Evolutionary conservation across 768 basidiomycete species (phyloP).

Genomic region (Mycena metata): DNA sequence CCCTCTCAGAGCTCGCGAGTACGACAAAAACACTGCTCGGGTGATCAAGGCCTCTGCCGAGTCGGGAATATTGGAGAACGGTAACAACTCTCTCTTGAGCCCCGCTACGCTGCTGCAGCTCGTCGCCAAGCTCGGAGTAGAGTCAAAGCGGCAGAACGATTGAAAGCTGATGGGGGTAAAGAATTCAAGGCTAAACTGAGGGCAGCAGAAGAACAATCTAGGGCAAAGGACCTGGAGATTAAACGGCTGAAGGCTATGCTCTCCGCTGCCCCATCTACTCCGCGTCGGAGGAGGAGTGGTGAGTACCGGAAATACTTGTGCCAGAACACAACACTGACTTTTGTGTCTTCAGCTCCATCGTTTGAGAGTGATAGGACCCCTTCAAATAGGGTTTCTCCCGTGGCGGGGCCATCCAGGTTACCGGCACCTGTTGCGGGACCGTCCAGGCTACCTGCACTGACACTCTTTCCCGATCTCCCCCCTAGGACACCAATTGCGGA

Average conservation of each 20-base stretch:
- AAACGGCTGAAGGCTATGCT: neutral
- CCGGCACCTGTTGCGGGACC: too few species aligned
- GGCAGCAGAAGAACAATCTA: neutral
- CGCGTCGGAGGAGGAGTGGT: neutral
- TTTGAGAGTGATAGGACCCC: too few species aligned
- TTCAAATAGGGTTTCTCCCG: too few species aligned
- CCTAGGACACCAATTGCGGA: too few species aligned
- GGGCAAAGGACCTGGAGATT: neutral
- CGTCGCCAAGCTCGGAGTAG: neutral
- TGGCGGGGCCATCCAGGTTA: too few species aligned
- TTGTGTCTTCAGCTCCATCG: too few species aligned
- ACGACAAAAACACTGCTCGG: conserved; percentile 2
- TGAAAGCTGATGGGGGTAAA: neutral
- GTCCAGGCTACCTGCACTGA: too few species aligned
- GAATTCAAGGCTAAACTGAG: neutral
- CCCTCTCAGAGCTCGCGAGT: neutral
- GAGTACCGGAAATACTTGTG: too few species aligned
- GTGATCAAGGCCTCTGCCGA: neutral
- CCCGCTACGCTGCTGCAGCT: neutral
- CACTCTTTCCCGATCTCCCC: too few species aligned
- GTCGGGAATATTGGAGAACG: conserved; percentile 9
- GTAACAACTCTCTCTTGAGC: conserved; percentile 10
- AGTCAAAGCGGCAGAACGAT: neutral
- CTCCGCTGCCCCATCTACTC: neutral
- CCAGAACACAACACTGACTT: too few species aligned